Evolutionary conservation across 208 protist species (phyloP).

Genomic region (Naegleria lovaniensis): DNA sequence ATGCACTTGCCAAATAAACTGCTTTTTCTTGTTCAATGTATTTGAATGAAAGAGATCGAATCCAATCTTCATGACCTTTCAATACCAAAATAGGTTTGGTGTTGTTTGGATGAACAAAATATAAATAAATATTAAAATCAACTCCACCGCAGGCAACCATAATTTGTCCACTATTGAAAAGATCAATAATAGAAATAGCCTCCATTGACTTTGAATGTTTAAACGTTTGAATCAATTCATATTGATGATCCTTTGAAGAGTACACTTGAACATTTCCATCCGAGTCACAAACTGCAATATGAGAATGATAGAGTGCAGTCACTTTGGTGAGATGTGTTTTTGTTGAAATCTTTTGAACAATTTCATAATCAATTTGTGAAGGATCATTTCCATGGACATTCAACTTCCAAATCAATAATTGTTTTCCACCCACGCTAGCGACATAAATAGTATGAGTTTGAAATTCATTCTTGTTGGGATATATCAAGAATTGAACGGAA

Average conservation of each 20-base stretch:
- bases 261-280: background rate
- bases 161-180: background rate
- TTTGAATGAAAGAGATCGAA: constrained; percentile 41
- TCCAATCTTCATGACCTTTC: constrained; percentile 55
- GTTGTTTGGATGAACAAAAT: background rate
- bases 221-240: background rate
- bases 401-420: background rate
- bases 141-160: background rate
- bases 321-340: background rate
- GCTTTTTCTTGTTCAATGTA: background rate
- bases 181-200: background rate
- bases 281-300: background rate
- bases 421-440: background rate
- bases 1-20: constrained; percentile 41
- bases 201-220: background rate
- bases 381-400: background rate
- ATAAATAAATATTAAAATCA: constrained; percentile 21
- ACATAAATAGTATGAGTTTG: background rate
- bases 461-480: background rate
- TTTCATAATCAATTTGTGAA: constrained; percentile 4
- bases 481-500: background rate
- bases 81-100: constrained; percentile 17
- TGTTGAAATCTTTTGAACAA: background rate
- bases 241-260: background rate
- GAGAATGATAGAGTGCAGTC: background rate